Conservation (phyloP, 805 yeast species). For the Candida mattraensis region DNA sequence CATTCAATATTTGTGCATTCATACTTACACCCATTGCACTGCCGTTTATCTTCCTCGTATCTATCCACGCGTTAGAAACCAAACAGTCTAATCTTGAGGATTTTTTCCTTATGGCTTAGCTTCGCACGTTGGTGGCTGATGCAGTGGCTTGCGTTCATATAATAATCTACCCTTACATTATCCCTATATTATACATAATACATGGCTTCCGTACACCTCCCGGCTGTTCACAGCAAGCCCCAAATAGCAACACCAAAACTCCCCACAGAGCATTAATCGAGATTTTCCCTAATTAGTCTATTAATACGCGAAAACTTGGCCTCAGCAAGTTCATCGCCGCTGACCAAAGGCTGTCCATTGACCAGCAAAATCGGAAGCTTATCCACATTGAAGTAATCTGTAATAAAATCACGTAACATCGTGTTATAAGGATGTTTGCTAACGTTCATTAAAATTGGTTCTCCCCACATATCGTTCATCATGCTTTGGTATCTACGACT, state of each 20-base stretch:
- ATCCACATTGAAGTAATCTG: constrained; percentile 8
- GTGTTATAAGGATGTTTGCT: constrained; percentile 8
- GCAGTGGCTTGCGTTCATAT: too few relatives aligned
- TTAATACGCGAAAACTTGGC: constrained; percentile 3
- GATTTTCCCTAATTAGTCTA: constrained; percentile 4
- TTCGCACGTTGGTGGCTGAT: too few relatives aligned
- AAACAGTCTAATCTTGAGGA: not conserved
- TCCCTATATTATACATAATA: too few relatives aligned
- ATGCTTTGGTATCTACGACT: constrained; percentile 1
- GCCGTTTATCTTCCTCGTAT: too few relatives aligned
- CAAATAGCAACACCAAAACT: too few relatives aligned
- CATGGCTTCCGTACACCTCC: too few relatives aligned
- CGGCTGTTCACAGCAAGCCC: too few relatives aligned
- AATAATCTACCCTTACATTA: too few relatives aligned
- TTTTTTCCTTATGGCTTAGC: too few relatives aligned
- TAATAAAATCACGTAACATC: constrained; percentile 3
- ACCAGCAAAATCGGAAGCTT: constrained; percentile 12
- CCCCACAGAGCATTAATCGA: too few relatives aligned
- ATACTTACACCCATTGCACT: constrained; percentile 21
- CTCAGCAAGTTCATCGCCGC: constrained; percentile 5
- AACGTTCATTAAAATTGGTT: constrained; percentile 10
- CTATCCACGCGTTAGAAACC: too few relatives aligned
- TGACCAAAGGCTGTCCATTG: constrained; percentile 8
- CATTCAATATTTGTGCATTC: too few relatives aligned
- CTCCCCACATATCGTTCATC: constrained; percentile 6